Conservation (phyloP, 441 rosid species). For the Erysimum cheiri region DNA sequence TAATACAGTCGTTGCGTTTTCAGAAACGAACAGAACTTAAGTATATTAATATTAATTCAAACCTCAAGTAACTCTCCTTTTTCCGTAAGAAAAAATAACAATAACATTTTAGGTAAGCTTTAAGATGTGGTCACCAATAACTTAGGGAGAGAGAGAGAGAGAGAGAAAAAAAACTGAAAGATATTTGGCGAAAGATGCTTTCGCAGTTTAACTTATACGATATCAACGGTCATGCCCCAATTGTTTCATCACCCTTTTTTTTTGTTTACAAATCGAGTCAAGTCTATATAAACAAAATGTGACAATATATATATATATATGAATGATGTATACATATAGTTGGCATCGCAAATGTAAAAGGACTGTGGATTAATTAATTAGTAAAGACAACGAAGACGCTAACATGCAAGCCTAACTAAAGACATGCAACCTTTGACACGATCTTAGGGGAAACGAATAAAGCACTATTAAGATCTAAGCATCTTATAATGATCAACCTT, state of each 20-base stretch:
- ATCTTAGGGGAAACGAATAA: conserved; percentile 32
- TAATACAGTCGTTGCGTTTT: too few relatives aligned
- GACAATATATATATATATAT: conserved; percentile 10
- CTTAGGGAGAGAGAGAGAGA: neutral
- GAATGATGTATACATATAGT: neutral
- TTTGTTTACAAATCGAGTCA: neutral
- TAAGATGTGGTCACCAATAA: conserved; percentile 38
- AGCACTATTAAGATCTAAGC: conserved; percentile 14
- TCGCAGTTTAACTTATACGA: conserved; percentile 20
- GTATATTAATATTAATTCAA: conserved; percentile 11
- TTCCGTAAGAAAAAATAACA: conserved; percentile 1
- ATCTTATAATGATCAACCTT: conserved; percentile 17
- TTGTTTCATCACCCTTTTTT: neutral
- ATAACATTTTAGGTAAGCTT: conserved; percentile 32
- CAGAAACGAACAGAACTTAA: neutral
- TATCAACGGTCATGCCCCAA: conserved; percentile 23
- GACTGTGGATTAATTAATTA: neutral
- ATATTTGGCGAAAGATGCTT: conserved; percentile 28
- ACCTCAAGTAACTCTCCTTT: conserved; percentile 26
- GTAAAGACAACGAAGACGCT: conserved; percentile 11
- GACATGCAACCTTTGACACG: conserved; percentile 43
- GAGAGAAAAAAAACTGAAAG: neutral
- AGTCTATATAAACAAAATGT: neutral
- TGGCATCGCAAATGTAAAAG: neutral
- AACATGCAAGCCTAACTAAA: conserved; percentile 39